phyloP scores from a whole-genome alignment of 2,329 filamentous ascomycete genomes.

The Cryoendolithus antarcticus region DNA sequence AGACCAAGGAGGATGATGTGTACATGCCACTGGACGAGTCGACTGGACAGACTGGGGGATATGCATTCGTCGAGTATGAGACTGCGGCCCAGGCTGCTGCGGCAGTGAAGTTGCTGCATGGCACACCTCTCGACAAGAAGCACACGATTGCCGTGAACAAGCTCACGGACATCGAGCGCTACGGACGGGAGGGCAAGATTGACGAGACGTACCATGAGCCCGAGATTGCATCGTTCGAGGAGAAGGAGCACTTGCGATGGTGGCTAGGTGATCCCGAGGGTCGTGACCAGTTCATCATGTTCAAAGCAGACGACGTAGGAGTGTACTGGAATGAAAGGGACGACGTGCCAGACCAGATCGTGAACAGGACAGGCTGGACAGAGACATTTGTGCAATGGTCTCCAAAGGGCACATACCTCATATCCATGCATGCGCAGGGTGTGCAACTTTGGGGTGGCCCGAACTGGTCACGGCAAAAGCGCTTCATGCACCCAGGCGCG shows the following conservation, averaged over 20 bases:
- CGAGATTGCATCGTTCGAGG: conserved; percentile 68
- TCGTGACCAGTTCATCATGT: conserved; percentile 93
- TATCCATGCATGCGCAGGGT: conserved; percentile 89
- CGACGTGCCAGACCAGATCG: conserved; percentile 72
- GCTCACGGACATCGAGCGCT: conserved; percentile 93
- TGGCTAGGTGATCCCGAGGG: conserved; percentile 83
- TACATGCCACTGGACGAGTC: conserved; percentile 89
- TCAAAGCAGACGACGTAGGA: conserved; percentile 78
- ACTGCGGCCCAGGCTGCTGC: conserved; percentile 79
- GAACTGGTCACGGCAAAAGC: conserved; percentile 79
- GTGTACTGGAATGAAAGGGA: conserved; percentile 99
- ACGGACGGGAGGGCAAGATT: conserved; percentile 82
- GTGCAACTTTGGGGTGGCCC: conserved; percentile 93
- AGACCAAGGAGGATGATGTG: conserved; percentile 72
- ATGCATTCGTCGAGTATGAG: conserved; percentile 94
- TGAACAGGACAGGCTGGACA: conserved; percentile 93
- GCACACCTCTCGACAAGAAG: conserved; percentile 85
- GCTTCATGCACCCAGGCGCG: conserved; percentile 90
- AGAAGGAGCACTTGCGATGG: conserved; percentile 89
- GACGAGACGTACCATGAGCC: conserved; percentile 83
- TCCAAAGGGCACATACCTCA: conserved; percentile 82
- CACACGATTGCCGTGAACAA: conserved; percentile 96
- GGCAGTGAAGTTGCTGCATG: conserved; percentile 79
- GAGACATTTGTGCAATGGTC: conserved; percentile 98
- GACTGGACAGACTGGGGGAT: conserved; percentile 67